A percentile compares a stretch with the other conserved stretches of the same genome.
Conservation (phyloP, 2,329 filamentous ascomycete genomes). For the Fusarium phyllophilum region DNA sequence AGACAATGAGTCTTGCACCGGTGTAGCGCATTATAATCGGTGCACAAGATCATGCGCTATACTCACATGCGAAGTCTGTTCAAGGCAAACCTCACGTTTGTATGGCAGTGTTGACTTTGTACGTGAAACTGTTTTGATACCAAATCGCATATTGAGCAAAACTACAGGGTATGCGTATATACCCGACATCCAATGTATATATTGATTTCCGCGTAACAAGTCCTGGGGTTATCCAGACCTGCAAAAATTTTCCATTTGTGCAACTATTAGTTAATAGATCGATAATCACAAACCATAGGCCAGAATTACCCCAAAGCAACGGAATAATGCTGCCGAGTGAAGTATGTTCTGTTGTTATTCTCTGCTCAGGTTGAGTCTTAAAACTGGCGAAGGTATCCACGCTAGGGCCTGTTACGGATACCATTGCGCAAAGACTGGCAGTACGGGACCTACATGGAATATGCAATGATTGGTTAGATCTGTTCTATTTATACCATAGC, state of each 20-base stretch:
- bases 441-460: background rate
- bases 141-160: background rate
- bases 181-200: background rate
- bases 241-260: background rate
- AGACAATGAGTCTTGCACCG: background rate
- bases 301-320: background rate
- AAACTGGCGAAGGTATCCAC: background rate
- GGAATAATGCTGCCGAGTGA: background rate
- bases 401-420: background rate
- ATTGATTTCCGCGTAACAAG: background rate
- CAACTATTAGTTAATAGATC: background rate
- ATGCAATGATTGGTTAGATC: background rate
- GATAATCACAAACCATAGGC: background rate
- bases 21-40: background rate
- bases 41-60: background rate
- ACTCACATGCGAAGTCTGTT: background rate
- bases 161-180: background rate
- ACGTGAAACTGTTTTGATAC: background rate
- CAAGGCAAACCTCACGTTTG: background rate
- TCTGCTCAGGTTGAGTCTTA: background rate
- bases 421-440: slow-evolving; percentile 1
- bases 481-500: background rate
- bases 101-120: background rate
- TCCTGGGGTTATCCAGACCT: background rate
- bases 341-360: background rate